Percentiles rank a stretch among this genome's conserved stretches.
phyloP scores from a whole-genome alignment of 345 rosid species.

The Citrus inodora region DNA sequence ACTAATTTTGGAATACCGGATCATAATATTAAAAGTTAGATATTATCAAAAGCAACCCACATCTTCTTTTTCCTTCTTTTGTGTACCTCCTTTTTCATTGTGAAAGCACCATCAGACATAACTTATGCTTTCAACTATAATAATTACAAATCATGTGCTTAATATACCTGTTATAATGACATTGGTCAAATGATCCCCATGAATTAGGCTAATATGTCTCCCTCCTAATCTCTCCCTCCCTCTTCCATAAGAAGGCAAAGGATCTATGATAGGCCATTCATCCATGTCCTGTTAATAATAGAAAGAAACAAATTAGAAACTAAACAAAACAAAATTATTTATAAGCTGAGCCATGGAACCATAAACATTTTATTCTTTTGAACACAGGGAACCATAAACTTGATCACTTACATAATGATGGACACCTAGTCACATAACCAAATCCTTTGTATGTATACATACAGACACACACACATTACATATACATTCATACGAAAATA shows the following conservation, averaged over 20 bases:
- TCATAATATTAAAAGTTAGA: not conserved
- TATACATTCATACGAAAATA: not conserved
- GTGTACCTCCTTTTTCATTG: not conserved
- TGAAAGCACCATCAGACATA: not conserved
- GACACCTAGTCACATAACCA: not conserved
- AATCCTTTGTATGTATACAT: not conserved
- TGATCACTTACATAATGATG: not conserved
- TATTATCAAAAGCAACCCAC: not conserved
- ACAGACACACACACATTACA: no score
- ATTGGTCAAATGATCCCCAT: slow-evolving; percentile 83
- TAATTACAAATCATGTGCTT: not conserved
- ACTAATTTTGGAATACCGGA: not conserved
- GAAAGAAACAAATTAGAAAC: not conserved
- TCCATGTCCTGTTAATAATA: slow-evolving; percentile 23
- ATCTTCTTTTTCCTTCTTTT: not conserved
- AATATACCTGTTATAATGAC: slow-evolving; percentile 82
- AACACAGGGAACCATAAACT: not conserved
- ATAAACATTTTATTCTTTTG: not conserved
- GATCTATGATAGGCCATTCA: slow-evolving; percentile 92
- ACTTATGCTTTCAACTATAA: not conserved
- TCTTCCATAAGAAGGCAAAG: slow-evolving; percentile 98
- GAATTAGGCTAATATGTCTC: slow-evolving; percentile 96
- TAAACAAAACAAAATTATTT: not conserved
- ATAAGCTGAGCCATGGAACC: no score
- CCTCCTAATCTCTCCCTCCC: slow-evolving; percentile 98